A percentile compares a stretch with the other conserved stretches of the same genome.
phyloP scores from a whole-genome alignment of 2,329 filamentous ascomycete genomes.

The Hypoxylon sp. region DNA sequence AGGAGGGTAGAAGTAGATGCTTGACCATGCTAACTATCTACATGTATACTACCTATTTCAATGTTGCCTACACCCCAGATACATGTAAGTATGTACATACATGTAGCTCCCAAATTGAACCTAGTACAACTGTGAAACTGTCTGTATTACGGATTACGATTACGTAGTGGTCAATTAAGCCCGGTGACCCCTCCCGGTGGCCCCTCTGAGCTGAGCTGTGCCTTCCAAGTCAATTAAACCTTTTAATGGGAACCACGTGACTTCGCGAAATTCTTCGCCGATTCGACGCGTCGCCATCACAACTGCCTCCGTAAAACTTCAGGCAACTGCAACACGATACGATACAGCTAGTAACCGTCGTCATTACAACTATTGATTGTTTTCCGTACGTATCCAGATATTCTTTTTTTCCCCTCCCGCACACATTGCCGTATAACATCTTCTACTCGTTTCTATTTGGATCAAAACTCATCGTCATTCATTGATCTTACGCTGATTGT shows the following conservation, averaged over 20 bases:
- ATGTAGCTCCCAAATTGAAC: too few relatives aligned
- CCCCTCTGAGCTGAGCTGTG: too few relatives aligned
- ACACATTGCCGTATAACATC: not conserved
- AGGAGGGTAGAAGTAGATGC: not conserved
- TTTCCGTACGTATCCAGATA: not conserved
- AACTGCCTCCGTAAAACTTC: not conserved
- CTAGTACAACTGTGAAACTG: too few relatives aligned
- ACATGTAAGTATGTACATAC: too few relatives aligned
- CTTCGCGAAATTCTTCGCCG: conserved; percentile 37
- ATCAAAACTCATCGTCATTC: not conserved
- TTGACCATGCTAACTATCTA: not conserved
- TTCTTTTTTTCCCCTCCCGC: not conserved
- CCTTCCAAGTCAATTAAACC: conserved; percentile 2
- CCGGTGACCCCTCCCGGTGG: not conserved
- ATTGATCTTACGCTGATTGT: not conserved
- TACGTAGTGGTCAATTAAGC: not conserved
- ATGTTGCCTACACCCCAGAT: too few relatives aligned
- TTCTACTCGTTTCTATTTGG: not conserved
- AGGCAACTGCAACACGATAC: not conserved
- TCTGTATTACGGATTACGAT: too few relatives aligned
- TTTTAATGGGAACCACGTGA: conserved; percentile 46
- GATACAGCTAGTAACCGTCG: not conserved
- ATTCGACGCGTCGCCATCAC: conserved; percentile 36
- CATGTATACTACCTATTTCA: not conserved
- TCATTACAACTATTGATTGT: not conserved